These are phyloP conservation scores for Oenanthe sinensis DNA, from an alignment of 129 eudicot species.

Conservation along the genomic window DNA sequence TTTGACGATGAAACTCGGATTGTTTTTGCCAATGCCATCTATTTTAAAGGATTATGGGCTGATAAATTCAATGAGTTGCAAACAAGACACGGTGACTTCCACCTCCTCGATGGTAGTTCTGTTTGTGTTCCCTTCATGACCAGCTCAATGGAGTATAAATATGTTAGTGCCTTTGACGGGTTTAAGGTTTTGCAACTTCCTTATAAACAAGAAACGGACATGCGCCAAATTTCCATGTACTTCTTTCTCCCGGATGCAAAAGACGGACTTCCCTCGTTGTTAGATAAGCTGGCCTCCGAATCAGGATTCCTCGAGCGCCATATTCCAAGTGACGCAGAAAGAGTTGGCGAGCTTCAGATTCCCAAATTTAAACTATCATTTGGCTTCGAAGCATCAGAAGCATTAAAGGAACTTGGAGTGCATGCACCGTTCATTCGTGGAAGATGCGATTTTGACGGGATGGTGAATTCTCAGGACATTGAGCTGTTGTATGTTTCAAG, in stretches of 20 bases:
- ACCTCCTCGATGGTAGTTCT: constrained; percentile 27
- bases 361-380: constrained; percentile 37
- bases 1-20: neutral
- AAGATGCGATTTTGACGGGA: neutral
- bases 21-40: neutral
- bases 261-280: constrained; percentile 25
- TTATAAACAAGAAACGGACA: constrained; percentile 14
- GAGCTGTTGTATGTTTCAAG: neutral
- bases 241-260: constrained; percentile 34
- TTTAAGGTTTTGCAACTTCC: constrained; percentile 39
- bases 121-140: constrained; percentile 38
- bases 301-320: constrained; percentile 18
- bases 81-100: neutral
- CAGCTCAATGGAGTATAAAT: neutral
- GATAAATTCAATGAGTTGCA: no score
- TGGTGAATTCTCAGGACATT: neutral
- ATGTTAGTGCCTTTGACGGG: neutral
- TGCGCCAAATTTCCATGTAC: constrained; percentile 36
- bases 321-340: neutral
- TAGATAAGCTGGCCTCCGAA: constrained; percentile 16
- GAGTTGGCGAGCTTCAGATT: constrained; percentile 9
- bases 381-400: constrained; percentile 19
- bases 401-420: neutral
- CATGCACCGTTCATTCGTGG: neutral
- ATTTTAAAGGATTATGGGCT: neutral